Base-by-base conservation (phyloP, 2,329 filamentous ascomycete species). In the Diaporthe helianthi region DNA sequence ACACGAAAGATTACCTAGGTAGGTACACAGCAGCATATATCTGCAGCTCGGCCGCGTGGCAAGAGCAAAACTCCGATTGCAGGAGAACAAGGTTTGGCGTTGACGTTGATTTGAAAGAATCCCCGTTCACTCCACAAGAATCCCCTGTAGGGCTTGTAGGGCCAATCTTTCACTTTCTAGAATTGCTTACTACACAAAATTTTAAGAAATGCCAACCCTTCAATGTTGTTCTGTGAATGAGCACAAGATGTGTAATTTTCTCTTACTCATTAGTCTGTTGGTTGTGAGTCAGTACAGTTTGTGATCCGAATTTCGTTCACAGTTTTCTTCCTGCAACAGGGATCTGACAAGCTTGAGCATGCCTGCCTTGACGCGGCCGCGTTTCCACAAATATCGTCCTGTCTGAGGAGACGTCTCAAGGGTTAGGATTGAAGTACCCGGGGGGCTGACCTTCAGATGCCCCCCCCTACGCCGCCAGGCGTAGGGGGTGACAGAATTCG, bases 361-460 rank as follows among this genome's bases (percentile, higher is more conserved):
- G 41, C 44, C 15, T 24, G 29, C n/a, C 29, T 63, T 24, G 29
- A 49, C 19, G 17, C 7, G 36, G 44, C 44, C 58, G 44, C n/a
- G 58, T 63, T 63, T 63, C 58, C 13, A 46, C 49, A 63, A 8
- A n/a, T 49, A 44, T 63, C 58, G 58, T 63, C 58, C 58, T 49
- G 58, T 63, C 58, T 63, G 58, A 63, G 58, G 58, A 49, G 58
- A 63, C 58, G 58, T 63, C 58, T 63, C 58, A 44, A 63, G 58
- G 58, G 58, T 63, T 63, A 63, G 58, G 58, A 63, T 26, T 63
- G 44, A 63, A 46, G 58, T n/a, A n/a, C n/a, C n/a, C n/a, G n/a
- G n/a, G n/a, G n/a, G n/a, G n/a, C n/a, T n/a, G n/a, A n/a, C n/a
- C n/a, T n/a, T n/a, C n/a, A n/a, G n/a, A n/a, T n/a, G n/a, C n/a